Evolutionary conservation across 345 rosid species (phyloP).

Genomic region (Carallia pectinifolia): DNA sequence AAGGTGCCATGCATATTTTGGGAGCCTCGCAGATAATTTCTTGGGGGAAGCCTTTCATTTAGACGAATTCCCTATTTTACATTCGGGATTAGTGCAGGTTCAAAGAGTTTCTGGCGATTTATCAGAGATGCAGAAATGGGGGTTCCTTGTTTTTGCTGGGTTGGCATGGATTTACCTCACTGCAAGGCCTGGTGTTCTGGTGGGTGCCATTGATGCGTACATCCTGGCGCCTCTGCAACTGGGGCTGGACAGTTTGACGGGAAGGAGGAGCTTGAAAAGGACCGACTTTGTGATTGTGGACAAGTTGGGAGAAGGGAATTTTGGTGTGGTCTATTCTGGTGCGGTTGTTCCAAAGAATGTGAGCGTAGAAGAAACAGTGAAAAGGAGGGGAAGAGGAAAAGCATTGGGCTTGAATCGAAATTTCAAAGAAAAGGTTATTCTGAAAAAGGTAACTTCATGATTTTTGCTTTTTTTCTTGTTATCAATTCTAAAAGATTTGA

Average conservation of each 20-base stretch:
- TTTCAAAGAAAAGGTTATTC: conserved; percentile 74
- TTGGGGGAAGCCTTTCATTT: conserved; percentile 17
- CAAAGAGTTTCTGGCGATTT: conserved; percentile 42
- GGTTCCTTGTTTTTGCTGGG: conserved; percentile 47
- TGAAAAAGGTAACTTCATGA: conserved; percentile 54
- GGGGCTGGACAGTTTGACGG: conserved; percentile 59
- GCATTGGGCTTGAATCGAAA: conserved; percentile 35
- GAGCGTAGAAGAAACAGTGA: conserved; percentile 38
- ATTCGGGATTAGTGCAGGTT: conserved; percentile 43
- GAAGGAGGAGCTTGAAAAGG: conserved; percentile 68
- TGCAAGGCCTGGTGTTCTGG: conserved; percentile 83
- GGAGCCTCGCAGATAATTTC: conserved; percentile 37
- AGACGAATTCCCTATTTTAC: conserved; percentile 43
- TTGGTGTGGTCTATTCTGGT: conserved; percentile 86
- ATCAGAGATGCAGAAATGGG: conserved; percentile 68
- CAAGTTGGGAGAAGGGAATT: conserved; percentile 92
- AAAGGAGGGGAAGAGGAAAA: conserved; percentile 47
- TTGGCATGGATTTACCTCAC: conserved; percentile 78
- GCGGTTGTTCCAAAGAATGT: conserved; percentile 62
- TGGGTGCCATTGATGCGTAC: conserved; percentile 91
- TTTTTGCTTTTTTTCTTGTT: background rate
- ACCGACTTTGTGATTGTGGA: conserved; percentile 67
- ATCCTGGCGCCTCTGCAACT: conserved; percentile 82
- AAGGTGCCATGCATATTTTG: conserved; percentile 53
- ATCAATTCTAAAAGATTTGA: too few relatives aligned